phyloP scores from a whole-genome alignment of 2,329 filamentous ascomycete genomes.

The Xylariaceae sp. region DNA sequence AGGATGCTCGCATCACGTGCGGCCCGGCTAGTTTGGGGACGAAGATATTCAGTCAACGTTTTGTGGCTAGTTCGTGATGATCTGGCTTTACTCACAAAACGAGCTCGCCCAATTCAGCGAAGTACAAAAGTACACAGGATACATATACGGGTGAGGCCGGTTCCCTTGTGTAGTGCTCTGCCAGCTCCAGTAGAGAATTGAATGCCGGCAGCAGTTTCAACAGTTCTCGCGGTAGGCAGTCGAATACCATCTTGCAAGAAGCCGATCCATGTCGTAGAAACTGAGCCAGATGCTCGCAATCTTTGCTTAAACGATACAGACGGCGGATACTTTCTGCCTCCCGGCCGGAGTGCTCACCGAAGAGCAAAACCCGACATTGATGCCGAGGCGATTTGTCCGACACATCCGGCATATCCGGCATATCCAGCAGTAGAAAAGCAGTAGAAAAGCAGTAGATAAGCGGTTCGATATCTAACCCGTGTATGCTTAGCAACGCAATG shows the following conservation, averaged over 20 bases:
- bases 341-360: slow-evolving; percentile 19
- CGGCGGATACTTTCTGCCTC: slow-evolving; percentile 3
- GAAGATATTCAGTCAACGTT: neutral
- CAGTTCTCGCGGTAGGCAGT: slow-evolving; percentile 12
- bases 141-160: slow-evolving; percentile 15
- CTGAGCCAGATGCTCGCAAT: slow-evolving; percentile 9
- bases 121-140: slow-evolving; percentile 16
- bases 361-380: slow-evolving; percentile 15
- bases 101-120: slow-evolving; percentile 16
- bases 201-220: slow-evolving; percentile 11
- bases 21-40: slow-evolving; percentile 3
- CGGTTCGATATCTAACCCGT: too few species aligned
- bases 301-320: slow-evolving; percentile 10
- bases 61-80: neutral
- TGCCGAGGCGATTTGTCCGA: neutral
- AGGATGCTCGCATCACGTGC: slow-evolving; percentile 15
- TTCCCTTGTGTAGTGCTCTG: slow-evolving; percentile 15
- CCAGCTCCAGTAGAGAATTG: slow-evolving; percentile 16
- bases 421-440: too few species aligned
- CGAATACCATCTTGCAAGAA: slow-evolving; percentile 16
- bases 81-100: slow-evolving; percentile 12
- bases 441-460: too few species aligned
- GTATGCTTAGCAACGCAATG: too few species aligned
- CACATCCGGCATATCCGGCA: neutral
- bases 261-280: slow-evolving; percentile 17